Evolutionary conservation across 2,329 filamentous ascomycete genomes (phyloP).

Genomic region (Sporothrix globosa): DNA sequence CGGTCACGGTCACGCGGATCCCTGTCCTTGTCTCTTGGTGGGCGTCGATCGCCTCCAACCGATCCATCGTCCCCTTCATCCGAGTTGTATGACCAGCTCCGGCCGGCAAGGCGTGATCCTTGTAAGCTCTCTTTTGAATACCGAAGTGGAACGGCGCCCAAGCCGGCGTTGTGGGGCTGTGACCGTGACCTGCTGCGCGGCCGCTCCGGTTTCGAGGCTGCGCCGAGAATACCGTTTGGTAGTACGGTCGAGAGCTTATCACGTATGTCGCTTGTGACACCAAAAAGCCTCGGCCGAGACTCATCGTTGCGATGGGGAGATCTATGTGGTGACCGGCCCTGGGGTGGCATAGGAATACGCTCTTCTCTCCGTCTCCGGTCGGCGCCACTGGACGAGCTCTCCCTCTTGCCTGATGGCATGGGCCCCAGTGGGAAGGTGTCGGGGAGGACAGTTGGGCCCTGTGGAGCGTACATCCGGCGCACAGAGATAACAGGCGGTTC

Average conservation of each 20-base stretch:
- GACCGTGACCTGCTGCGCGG: constrained; percentile 37
- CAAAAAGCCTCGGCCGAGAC: constrained; percentile 43
- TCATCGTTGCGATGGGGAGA: constrained; percentile 43
- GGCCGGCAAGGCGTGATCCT: constrained; percentile 46
- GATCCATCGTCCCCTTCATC: constrained; percentile 32
- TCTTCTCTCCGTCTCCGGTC: constrained; percentile 33
- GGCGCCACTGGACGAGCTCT: constrained; percentile 34
- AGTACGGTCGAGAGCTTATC: constrained; percentile 52
- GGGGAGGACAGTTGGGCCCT: constrained; percentile 37
- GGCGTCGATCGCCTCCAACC: constrained; percentile 13
- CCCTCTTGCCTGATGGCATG: constrained; percentile 22
- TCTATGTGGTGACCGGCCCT: constrained; percentile 26
- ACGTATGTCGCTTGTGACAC: constrained; percentile 46
- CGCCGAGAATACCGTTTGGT: constrained; percentile 41
- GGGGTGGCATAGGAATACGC: constrained; percentile 8
- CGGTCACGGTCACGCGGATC: constrained; percentile 25
- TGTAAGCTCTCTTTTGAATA: constrained; percentile 49
- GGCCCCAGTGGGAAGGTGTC: constrained; percentile 40
- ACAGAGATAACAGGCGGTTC: constrained; percentile 41
- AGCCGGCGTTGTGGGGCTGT: constrained; percentile 18
- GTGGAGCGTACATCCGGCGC: constrained; percentile 42
- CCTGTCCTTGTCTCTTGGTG: constrained; percentile 39
- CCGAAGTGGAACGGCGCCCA: constrained; percentile 37
- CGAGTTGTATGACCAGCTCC: constrained; percentile 50
- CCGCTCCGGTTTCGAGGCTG: constrained; percentile 42